Evolutionary conservation across 1,139 yeast genomes (phyloP).

Genomic region (Sugiyamaella japonica): DNA sequence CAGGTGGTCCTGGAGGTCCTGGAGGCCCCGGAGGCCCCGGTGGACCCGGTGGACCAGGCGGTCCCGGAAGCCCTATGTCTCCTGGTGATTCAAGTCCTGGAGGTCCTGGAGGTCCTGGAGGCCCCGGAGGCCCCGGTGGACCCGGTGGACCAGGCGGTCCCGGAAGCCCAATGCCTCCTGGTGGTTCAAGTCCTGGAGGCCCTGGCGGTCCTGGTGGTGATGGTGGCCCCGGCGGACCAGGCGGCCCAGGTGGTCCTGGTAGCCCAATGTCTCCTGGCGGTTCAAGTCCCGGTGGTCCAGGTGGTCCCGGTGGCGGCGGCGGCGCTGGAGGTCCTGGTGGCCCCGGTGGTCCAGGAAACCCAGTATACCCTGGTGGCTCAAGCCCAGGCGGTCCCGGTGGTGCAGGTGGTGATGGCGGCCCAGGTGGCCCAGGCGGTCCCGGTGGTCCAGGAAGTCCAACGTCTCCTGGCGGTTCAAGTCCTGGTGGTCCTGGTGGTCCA

Average conservation of each 20-base stretch:
- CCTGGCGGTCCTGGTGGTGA: conserved; percentile 23
- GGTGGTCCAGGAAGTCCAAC: conserved; percentile 26
- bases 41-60: conserved; percentile 17
- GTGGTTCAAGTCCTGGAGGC: not conserved
- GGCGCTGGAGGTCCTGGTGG: too few relatives aligned
- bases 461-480: conserved; percentile 27
- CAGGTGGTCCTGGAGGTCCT: conserved; percentile 11
- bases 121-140: conserved; percentile 21
- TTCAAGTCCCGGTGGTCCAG: conserved; percentile 18
- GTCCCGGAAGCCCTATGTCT: conserved; percentile 18
- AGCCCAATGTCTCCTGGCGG: conserved; percentile 28
- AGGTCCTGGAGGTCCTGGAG: conserved; percentile 19
- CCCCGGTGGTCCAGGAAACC: too few relatives aligned
- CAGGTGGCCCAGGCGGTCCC: conserved; percentile 12
- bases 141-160: conserved; percentile 15
- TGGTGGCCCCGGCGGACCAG: conserved; percentile 14
- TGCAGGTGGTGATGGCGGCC: conserved; percentile 24
- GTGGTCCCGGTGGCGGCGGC: too few relatives aligned
- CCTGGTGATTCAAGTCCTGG: conserved; percentile 25
- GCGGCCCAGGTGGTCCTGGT: conserved; percentile 20
- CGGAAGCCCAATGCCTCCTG: conserved; percentile 10
- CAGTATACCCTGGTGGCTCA: not conserved
- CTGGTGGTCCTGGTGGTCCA: conserved; percentile 20
- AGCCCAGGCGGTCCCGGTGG: conserved; percentile 7
- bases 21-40: conserved; percentile 22